Base-by-base conservation (phyloP, 176 grass and related monocot species). In the Eremochloa ophiuroides region DNA sequence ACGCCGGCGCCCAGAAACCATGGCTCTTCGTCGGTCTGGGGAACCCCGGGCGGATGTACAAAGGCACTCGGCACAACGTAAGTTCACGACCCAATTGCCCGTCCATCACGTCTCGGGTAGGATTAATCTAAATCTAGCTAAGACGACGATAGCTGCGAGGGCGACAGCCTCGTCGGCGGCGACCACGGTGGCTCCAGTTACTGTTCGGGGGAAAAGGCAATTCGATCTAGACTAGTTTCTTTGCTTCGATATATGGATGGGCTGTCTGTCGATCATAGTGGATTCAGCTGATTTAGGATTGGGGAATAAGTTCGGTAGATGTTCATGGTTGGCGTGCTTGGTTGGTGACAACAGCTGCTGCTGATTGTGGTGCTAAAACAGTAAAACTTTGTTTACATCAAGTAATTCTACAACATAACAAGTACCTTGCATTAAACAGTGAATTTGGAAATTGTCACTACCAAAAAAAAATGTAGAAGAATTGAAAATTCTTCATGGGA, bases 1-100 rank as follows among this genome's bases (percentile, higher is more conserved):
- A 44, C 69, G 40, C 37, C 23, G 78, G 40, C 20, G n/a, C 80
- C 41, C 67, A 71, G 72, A 95, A 78, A 48, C 93, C 87, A 18
- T 95, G 93, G 93, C 87, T 95, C 66, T 66, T 95, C 67, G 85
- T 92, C 25, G 93, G 93, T 20, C 89, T 95, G 12, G 93, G 93
- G 41, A 92, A 92, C 58, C 89, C 89, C 17, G 89, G 93, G 8
- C 86, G 84, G 84, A 66, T 95, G 82, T 92, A 92, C 58, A 79
- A 86, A 71, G 78, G 89, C 10, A 95, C 89, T 22, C 86, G 93
- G 15, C 93, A 95, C 74, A 95, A 95, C 73, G 93, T 95, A 78
- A 75, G 46, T 39, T 82, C 34, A 4, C 73, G 13, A 37, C 18
- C 23, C 35, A 47, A 26, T 46, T 10, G 22, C 9, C 33, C n/a